Conservation (phyloP, 352 stramenopile species). For the Heterotrichella gracilis region DNA sequence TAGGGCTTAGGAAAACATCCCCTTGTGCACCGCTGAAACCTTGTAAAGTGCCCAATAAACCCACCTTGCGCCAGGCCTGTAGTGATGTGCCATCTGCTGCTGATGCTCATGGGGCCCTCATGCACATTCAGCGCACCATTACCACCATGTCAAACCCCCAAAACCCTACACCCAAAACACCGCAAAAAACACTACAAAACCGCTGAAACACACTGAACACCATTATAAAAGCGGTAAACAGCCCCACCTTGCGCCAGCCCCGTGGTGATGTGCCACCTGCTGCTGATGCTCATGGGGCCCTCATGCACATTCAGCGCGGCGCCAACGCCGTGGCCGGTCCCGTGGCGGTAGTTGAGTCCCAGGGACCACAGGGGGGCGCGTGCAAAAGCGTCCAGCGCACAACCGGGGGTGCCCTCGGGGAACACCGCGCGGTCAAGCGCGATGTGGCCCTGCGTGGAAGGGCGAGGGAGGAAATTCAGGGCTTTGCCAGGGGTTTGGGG, state of each 20-base stretch:
- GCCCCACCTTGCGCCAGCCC: conserved; percentile 12
- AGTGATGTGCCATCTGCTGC: conserved; percentile 38
- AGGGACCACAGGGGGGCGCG: conserved; percentile 56
- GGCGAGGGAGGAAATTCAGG: no score
- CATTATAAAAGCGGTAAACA: conserved; percentile 29
- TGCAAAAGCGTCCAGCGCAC: conserved; percentile 65
- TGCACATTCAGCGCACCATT: conserved; percentile 93
- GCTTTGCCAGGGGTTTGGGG: no score
- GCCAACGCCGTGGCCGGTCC: conserved; percentile 79
- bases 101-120: conserved; percentile 38
- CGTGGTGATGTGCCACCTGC: no score
- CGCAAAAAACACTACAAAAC: conserved; percentile 33
- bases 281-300: conserved; percentile 32
- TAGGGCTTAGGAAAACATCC: no score
- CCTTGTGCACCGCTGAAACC: no score
- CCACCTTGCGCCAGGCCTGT: conserved; percentile 15
- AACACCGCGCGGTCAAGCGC: conserved; percentile 54
- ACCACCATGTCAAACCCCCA: no score
- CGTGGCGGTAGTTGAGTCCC: conserved; percentile 84
- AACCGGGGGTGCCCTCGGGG: conserved; percentile 25
- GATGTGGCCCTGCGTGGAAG: conserved; percentile 85
- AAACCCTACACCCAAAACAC: no score
- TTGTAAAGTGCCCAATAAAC: conserved; percentile 20
- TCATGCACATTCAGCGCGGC: conserved; percentile 84
- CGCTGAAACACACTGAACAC: conserved; percentile 40